Percentiles rank a stretch among this genome's conserved stretches.
Conservation (phyloP, 1,284 basidiomycete species). For the Uromyces viciae-fabae region DNA sequence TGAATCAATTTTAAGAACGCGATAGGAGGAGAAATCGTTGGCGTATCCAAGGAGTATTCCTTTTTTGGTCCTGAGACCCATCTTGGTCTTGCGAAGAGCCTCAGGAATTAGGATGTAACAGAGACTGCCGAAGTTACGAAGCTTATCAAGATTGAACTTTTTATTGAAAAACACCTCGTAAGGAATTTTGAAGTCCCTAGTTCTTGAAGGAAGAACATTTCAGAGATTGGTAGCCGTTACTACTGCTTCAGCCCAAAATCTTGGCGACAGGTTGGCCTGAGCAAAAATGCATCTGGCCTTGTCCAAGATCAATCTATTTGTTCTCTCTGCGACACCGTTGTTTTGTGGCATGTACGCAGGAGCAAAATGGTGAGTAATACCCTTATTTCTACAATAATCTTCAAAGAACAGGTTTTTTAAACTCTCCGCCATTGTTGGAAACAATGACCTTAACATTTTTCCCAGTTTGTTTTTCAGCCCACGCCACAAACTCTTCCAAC, state of each 20-base stretch:
- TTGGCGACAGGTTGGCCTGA: not conserved
- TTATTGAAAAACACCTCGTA: not conserved
- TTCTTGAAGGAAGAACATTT: not conserved
- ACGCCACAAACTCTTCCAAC: not conserved
- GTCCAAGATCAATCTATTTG: constrained; percentile 52
- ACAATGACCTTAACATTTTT: not conserved
- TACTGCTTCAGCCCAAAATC: constrained; percentile 20
- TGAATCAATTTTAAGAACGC: not conserved
- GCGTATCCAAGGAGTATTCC: not conserved
- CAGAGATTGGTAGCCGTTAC: not conserved
- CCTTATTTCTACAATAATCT: not conserved
- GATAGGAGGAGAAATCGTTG: not conserved
- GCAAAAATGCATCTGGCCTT: constrained; percentile 28
- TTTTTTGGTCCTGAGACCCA: not conserved
- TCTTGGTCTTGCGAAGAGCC: not conserved
- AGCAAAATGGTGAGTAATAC: constrained; percentile 44
- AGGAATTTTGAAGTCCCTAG: not conserved
- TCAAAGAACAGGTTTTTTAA: not conserved
- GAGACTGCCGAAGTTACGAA: not conserved
- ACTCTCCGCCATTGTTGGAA: not conserved
- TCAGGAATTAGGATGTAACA: not conserved
- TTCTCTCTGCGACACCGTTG: constrained; percentile 54
- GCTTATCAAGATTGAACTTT: not conserved
- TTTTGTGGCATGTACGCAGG: constrained; percentile 55
- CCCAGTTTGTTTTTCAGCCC: constrained; percentile 7